A percentile compares a stretch with the other conserved stretches of the same genome.
phyloP scores from a whole-genome alignment of 2,329 filamentous ascomycete species.

The Aspergillus tubingensis region DNA sequence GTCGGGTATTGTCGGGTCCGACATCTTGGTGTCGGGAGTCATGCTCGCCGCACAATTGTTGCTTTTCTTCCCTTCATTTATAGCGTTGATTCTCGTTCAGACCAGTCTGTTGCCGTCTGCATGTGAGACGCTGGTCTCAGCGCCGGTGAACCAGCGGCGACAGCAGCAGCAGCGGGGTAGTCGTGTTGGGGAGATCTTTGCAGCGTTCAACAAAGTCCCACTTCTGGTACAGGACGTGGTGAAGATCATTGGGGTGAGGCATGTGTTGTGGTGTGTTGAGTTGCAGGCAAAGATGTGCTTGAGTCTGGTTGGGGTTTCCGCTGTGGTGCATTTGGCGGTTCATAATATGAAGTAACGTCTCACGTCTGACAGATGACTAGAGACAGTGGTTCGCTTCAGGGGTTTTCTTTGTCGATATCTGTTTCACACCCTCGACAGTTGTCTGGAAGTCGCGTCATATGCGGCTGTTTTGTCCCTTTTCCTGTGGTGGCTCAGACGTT shows the following conservation, averaged over 20 bases:
- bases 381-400: too few species aligned
- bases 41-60: neutral
- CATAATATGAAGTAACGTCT: neutral
- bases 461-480: too few species aligned
- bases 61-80: neutral
- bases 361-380: too few species aligned
- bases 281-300: neutral
- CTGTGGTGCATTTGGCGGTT: neutral
- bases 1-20: neutral
- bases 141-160: neutral
- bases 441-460: too few species aligned
- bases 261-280: neutral
- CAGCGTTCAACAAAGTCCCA: neutral
- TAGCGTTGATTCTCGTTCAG: neutral
- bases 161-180: neutral
- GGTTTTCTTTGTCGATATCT: too few species aligned
- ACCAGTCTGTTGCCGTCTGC: neutral
- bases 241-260: neutral
- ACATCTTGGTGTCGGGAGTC: neutral
- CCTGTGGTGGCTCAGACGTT: too few species aligned
- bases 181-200: neutral
- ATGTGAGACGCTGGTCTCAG: neutral
- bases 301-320: neutral
- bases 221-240: neutral
- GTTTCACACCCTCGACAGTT: too few species aligned